phyloP scores from a whole-genome alignment of 78 protist genomes.

The Planoprotostelium fungivorum region DNA sequence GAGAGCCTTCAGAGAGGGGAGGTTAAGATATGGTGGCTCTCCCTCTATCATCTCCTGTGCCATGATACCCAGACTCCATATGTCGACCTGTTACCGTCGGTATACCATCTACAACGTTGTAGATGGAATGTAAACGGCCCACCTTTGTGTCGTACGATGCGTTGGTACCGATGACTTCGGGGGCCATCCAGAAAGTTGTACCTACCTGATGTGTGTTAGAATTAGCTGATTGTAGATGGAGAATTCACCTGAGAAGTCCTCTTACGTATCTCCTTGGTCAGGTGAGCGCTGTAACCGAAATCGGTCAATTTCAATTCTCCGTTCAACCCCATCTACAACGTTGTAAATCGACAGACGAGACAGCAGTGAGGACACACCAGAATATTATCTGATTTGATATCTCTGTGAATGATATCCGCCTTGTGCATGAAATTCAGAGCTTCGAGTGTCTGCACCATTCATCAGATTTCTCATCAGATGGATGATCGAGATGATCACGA shows the following conservation, averaged over 20 bases:
- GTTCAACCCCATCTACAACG: slow-evolving; percentile 17
- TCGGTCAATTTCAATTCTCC: slow-evolving; percentile 67
- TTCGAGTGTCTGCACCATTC: slow-evolving; percentile 29
- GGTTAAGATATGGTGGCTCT: slow-evolving; percentile 54
- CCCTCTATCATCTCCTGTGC: slow-evolving; percentile 58
- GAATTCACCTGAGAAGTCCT: slow-evolving; percentile 26
- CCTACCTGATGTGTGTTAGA: slow-evolving; percentile 27
- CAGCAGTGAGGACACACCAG: slow-evolving; percentile 5
- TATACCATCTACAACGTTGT: slow-evolving; percentile 81
- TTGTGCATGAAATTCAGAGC: slow-evolving; percentile 66
- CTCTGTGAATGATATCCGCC: slow-evolving; percentile 71
- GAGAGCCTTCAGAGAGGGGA: slow-evolving; percentile 74
- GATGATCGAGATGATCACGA: no score
- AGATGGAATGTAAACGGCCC: no score
- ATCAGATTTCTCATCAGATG: no score
- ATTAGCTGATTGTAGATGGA: not conserved
- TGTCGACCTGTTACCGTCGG: slow-evolving; percentile 70
- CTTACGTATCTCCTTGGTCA: slow-evolving; percentile 40
- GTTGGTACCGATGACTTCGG: slow-evolving; percentile 61
- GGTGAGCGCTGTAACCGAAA: slow-evolving; percentile 66
- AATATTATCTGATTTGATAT: slow-evolving; percentile 77
- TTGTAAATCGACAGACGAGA: not conserved
- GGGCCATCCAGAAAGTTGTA: slow-evolving; percentile 78
- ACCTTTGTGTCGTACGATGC: not conserved
- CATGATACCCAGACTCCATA: slow-evolving; percentile 61